Evolutionary conservation across 1,284 basidiomycete genomes (phyloP).

Genomic region (Salmacisia buchloeana): DNA sequence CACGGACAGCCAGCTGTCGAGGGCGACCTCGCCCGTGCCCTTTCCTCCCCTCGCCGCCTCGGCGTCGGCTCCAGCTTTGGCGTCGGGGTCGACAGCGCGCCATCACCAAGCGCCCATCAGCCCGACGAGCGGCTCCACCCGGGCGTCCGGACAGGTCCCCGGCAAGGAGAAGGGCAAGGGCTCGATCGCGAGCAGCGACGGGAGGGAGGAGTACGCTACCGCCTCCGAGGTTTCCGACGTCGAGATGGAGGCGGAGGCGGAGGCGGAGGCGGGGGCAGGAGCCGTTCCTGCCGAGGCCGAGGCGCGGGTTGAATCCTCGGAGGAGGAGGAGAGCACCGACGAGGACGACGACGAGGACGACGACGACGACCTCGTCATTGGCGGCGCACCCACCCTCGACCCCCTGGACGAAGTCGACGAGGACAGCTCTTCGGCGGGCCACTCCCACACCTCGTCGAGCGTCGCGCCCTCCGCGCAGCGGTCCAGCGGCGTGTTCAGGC

Average conservation of each 20-base stretch:
- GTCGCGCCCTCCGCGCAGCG: background rate
- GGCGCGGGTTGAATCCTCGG: background rate
- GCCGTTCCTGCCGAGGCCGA: background rate
- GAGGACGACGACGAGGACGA: background rate
- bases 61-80: no score
- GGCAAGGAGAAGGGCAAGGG: no score
- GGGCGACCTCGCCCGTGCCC: background rate
- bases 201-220: background rate
- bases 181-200: no score
- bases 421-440: background rate
- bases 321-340: background rate
- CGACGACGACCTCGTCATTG: background rate
- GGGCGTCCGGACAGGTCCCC: background rate
- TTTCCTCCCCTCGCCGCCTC: background rate
- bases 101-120: background rate
- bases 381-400: background rate
- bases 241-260: background rate
- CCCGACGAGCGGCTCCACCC: background rate
- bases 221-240: background rate
- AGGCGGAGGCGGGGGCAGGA: background rate
- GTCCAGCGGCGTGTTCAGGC: background rate
- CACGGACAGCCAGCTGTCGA: background rate
- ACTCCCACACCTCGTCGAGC: no score
- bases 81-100: no score
- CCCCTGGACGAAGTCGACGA: background rate